A percentile compares a stretch with the other conserved stretches of the same genome.
These are phyloP conservation scores for Eucalyptus virginea DNA, from an alignment of 345 rosid species.

Conservation along the genomic window DNA sequence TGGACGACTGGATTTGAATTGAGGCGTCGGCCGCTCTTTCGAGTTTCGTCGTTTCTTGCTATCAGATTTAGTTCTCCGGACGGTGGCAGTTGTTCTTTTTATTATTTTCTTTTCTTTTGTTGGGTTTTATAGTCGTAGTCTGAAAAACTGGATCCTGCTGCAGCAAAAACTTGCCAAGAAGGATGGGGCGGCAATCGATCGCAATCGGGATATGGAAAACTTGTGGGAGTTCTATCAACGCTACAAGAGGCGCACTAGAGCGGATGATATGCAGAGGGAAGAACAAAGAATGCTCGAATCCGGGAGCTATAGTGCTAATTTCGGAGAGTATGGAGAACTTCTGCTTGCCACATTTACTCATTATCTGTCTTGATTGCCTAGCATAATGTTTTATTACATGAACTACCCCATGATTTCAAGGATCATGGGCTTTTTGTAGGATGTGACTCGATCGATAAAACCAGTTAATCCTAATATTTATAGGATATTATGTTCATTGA, in stretches of 20 bases:
- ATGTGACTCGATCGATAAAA: not conserved
- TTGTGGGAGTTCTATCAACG: conserved; percentile 77
- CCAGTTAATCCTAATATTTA: not conserved
- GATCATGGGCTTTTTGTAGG: not conserved
- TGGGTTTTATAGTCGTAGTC: not conserved
- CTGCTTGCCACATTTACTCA: not conserved
- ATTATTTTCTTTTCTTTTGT: not conserved
- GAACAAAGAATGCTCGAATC: conserved; percentile 77
- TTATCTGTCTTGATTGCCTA: not conserved
- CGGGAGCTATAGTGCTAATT: conserved; percentile 60
- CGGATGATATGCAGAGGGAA: conserved; percentile 83
- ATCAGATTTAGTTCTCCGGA: not conserved
- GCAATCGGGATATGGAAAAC: conserved; percentile 71
- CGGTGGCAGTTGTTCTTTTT: not conserved
- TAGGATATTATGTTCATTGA: not conserved
- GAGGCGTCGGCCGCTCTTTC: not conserved
- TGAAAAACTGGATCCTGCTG: conserved; percentile 4
- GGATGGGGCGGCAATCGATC: conserved; percentile 66
- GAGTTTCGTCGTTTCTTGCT: not conserved
- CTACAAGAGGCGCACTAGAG: conserved; percentile 62
- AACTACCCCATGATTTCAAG: not conserved
- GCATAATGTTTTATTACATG: not conserved
- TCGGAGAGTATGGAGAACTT: conserved; percentile 64
- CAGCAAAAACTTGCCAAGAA: conserved; percentile 97
- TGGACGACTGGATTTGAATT: not conserved